A percentile compares a stretch with the other conserved stretches of the same genome.
These are phyloP conservation scores for Conticribra guillardii DNA, from an alignment of 108 stramenopile species.

Conservation along the genomic window DNA sequence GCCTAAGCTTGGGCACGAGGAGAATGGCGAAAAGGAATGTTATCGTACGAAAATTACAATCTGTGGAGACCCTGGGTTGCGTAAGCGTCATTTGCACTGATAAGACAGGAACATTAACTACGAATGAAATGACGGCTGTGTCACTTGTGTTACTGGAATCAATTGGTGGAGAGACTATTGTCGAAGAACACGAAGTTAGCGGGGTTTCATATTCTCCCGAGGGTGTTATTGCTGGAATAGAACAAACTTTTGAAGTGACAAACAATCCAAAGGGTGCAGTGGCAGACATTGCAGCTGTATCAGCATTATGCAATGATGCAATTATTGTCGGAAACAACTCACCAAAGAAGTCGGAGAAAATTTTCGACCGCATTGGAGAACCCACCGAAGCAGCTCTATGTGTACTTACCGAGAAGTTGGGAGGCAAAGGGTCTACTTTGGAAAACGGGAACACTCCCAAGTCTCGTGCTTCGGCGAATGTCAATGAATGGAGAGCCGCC, in stretches of 20 bases:
- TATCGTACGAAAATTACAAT: conserved; percentile 87
- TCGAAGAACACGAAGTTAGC: conserved; percentile 69
- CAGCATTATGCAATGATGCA: conserved; percentile 87
- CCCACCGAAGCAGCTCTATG: conserved; percentile 97
- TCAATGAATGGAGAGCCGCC: conserved; percentile 61
- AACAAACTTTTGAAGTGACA: conserved; percentile 48
- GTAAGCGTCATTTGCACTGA: conserved; percentile 94
- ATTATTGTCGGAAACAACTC: conserved; percentile 69
- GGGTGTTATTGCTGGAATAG: conserved; percentile 72
- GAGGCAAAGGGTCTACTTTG: conserved; percentile 24
- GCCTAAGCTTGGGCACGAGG: conserved; percentile 92
- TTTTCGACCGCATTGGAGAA: conserved; percentile 76
- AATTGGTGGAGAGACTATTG: conserved; percentile 9
- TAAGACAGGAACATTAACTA: conserved; percentile 99
- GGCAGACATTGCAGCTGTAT: conserved; percentile 74
- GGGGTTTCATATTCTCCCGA: conserved; percentile 82
- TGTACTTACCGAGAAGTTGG: conserved; percentile 93
- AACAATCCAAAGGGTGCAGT: conserved; percentile 56
- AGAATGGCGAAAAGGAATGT: conserved; percentile 91
- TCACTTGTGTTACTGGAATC: conserved; percentile 69
- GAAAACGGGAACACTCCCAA: conserved; percentile 34
- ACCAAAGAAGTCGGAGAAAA: conserved; percentile 31
- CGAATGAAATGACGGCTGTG: conserved; percentile 98
- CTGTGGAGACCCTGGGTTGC: conserved; percentile 97
- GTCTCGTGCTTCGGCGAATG: conserved; percentile 70